Percentiles rank a stretch among this genome's conserved stretches.
These are phyloP conservation scores for Erysiphe pulchra DNA, from an alignment of 2,329 filamentous ascomycete genomes.

Conservation along the genomic window DNA sequence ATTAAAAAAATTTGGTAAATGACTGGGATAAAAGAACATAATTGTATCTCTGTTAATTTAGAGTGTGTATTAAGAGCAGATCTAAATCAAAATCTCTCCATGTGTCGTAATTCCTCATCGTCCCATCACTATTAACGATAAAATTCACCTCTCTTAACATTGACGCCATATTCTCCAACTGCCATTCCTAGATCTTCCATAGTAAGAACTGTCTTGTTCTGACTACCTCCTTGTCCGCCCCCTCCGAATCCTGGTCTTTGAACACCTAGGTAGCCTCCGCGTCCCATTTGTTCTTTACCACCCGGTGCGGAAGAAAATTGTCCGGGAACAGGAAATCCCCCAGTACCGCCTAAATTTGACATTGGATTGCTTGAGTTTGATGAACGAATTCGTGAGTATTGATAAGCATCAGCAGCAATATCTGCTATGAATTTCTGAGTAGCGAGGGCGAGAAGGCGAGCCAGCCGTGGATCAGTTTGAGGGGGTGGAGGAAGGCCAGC, in stretches of 20 bases:
- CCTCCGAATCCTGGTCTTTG: slow-evolving; percentile 63
- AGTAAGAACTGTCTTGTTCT: slow-evolving; percentile 81
- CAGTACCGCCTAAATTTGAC: slow-evolving; percentile 56
- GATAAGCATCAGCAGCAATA: slow-evolving; percentile 89
- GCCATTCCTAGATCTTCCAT: slow-evolving; percentile 99
- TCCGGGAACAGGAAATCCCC: slow-evolving; percentile 39
- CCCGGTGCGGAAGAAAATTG: slow-evolving; percentile 30
- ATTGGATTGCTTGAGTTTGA: slow-evolving; percentile 85
- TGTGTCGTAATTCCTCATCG: background rate
- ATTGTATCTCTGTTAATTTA: too few relatives aligned
- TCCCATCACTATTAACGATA: slow-evolving; percentile 34
- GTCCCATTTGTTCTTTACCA: slow-evolving; percentile 27
- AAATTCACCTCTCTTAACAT: slow-evolving; percentile 91
- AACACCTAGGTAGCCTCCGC: slow-evolving; percentile 21
- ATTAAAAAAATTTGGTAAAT: too few relatives aligned
- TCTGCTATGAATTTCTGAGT: slow-evolving; percentile 98
- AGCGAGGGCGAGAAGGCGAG: slow-evolving; percentile 82
- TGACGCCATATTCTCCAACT: slow-evolving; percentile 90
- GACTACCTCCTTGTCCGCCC: slow-evolving; percentile 65
- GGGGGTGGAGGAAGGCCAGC: slow-evolving; percentile 83
- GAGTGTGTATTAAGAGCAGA: too few relatives aligned
- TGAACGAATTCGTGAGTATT: slow-evolving; percentile 88
- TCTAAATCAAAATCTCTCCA: background rate
- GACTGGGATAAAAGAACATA: too few relatives aligned
- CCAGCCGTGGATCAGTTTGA: slow-evolving; percentile 70